phyloP scores from a whole-genome alignment of 2,329 filamentous ascomycete species.

The Hypoxylon sp. region DNA sequence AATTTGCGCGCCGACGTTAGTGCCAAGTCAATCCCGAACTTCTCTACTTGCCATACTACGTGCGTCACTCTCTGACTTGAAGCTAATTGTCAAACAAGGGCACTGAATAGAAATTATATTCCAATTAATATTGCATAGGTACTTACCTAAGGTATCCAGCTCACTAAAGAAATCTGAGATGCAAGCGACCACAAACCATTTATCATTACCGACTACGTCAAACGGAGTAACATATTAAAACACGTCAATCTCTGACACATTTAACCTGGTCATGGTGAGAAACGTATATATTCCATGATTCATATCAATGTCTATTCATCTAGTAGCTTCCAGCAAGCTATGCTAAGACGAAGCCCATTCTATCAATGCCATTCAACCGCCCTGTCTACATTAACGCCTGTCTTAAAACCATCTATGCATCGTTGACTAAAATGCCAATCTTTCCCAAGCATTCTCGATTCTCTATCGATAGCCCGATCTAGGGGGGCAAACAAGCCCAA shows the following conservation, averaged over 20 bases:
- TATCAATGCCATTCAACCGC: slow-evolving; percentile 38
- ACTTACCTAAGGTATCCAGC: no score
- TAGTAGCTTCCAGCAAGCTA: slow-evolving; percentile 6
- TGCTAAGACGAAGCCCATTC: slow-evolving; percentile 31
- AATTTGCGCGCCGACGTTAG: no score
- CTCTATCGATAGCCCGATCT: slow-evolving; percentile 25
- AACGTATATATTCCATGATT: slow-evolving; percentile 2
- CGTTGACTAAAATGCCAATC: slow-evolving; percentile 26
- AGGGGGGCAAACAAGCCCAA: slow-evolving; percentile 13
- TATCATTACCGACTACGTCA: not conserved
- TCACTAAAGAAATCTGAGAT: no score
- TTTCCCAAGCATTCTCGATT: slow-evolving; percentile 24
- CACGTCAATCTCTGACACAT: not conserved
- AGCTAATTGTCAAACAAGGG: no score
- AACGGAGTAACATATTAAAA: not conserved
- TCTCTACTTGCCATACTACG: no score
- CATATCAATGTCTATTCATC: slow-evolving; percentile 4
- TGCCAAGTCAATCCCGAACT: no score
- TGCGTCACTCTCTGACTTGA: no score
- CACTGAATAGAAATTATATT: no score
- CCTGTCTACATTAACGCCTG: slow-evolving; percentile 43
- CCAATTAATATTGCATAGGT: no score
- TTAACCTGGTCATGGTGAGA: not conserved
- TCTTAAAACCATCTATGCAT: slow-evolving; percentile 28
- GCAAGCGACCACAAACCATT: no score